Evolutionary conservation across 768 basidiomycete genomes (phyloP).

Genomic region (Amanita muscaria): DNA sequence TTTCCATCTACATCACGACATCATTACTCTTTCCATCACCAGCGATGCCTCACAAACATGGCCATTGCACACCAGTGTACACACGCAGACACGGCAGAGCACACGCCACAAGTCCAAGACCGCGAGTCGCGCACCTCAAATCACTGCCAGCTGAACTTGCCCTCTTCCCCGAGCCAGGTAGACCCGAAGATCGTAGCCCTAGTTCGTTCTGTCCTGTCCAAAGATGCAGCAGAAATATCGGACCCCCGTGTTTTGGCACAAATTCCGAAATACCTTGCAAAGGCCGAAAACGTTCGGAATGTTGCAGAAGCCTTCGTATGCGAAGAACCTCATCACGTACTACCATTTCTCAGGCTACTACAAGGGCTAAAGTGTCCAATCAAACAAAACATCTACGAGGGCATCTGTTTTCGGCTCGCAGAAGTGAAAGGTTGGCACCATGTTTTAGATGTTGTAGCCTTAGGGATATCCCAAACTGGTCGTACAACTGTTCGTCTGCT

Average conservation of each 20-base stretch:
- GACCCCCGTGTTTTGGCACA: slow-evolving; percentile 14
- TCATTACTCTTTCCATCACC: slow-evolving; percentile 8
- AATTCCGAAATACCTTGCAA: slow-evolving; percentile 20
- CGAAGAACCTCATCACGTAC: slow-evolving; percentile 30
- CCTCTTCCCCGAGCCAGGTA: neutral
- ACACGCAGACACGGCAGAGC: no score
- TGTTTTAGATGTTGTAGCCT: slow-evolving; percentile 37
- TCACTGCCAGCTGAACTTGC: neutral
- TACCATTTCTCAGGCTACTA: slow-evolving; percentile 39
- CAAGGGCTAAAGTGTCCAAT: slow-evolving; percentile 39
- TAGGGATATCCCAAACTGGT: slow-evolving; percentile 42
- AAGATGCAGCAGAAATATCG: slow-evolving; percentile 7
- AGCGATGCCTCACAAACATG: slow-evolving; percentile 3
- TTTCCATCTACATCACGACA: slow-evolving; percentile 11
- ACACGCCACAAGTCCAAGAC: neutral
- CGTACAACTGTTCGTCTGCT: slow-evolving; percentile 47
- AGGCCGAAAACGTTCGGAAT: slow-evolving; percentile 24
- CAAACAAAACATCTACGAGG: slow-evolving; percentile 51
- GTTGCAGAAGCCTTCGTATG: slow-evolving; percentile 25
- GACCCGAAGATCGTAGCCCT: neutral
- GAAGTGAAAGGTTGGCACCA: slow-evolving; percentile 38
- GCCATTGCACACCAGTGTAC: neutral
- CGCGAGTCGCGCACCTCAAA: neutral
- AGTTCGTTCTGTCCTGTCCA: neutral
- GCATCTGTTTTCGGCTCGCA: slow-evolving; percentile 42